A percentile compares a stretch with the other conserved stretches of the same genome.
Conservation (phyloP, 2,329 filamentous ascomycete genomes). For the Colletotrichum endophyticum region DNA sequence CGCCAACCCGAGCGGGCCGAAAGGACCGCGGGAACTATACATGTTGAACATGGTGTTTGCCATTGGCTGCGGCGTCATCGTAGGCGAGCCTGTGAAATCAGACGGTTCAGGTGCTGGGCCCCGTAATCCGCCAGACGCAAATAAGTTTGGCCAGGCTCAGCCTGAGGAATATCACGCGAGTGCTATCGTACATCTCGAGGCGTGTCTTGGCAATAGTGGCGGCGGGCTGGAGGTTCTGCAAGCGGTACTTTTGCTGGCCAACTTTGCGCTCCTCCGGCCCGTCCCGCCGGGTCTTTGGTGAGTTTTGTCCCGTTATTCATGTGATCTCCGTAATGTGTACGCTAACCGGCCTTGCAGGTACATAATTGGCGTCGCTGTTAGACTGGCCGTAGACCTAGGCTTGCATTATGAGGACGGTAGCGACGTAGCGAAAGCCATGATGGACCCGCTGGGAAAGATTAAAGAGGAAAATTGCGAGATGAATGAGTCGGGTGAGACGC, state of each 20-base stretch:
- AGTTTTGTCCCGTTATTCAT: conserved; percentile 21
- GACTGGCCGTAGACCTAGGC: conserved; percentile 88
- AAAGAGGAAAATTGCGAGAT: conserved; percentile 33
- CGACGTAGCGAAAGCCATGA: conserved; percentile 62
- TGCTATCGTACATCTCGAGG: conserved; percentile 89
- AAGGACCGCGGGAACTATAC: conserved; percentile 84
- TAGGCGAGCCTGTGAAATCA: conserved; percentile 65
- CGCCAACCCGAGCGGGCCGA: conserved; percentile 66
- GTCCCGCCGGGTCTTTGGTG: conserved; percentile 91
- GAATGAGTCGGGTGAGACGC: conserved; percentile 13
- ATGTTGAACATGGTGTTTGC: conserved; percentile 97
- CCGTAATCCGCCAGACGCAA: conserved; percentile 28
- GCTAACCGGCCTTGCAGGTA: conserved; percentile 56
- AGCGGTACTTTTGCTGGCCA: conserved; percentile 87
- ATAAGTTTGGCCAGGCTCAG: conserved; percentile 61
- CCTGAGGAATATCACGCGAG: conserved; percentile 97
- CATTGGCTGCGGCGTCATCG: conserved; percentile 91
- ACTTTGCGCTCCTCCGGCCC: conserved; percentile 88
- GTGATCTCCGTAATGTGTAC: neutral
- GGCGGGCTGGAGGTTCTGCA: conserved; percentile 92
- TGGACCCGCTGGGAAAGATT: conserved; percentile 34
- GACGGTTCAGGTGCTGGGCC: conserved; percentile 39
- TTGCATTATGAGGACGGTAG: conserved; percentile 91
- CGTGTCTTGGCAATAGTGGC: conserved; percentile 83
- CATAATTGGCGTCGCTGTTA: conserved; percentile 91